Evolutionary conservation across 1,284 basidiomycete genomes (phyloP), one percentile per base, ranked within the genome.

Genomic region (Tylopilus orsonianus): DNA sequence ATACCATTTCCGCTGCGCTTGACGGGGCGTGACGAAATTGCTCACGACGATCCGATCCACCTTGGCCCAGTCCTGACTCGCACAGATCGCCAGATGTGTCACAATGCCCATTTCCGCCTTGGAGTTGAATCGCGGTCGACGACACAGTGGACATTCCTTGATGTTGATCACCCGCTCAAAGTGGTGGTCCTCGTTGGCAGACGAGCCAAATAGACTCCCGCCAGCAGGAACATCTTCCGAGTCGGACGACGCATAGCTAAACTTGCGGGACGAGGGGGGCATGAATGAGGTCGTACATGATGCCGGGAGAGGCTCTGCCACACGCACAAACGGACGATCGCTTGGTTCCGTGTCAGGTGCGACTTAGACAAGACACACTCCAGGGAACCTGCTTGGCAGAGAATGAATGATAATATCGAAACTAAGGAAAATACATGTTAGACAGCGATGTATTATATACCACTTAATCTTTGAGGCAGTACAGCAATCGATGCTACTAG

Each of bases 1-100:
- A 61, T 95, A 89, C 86, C 93, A 97, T 71, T 99, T 99, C 61
- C 96, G 78, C 71, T 97, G 95, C 45, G 97, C 96, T 71, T 99
- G 96, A 56, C 80, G 86, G 13, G 91, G 89, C 0, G 96, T 99
- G 2, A 98, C 95, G 59, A 93, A 99, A 62, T 94, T 96, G n/a
- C 88, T 85, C 14, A 95, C 93, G 24, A 95, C 83, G 54, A 97
- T 91, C 54, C 84, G 71, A 62, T 97, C 87, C 22, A 98, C 87
- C 48, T 87, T 80, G 27, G 80, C 83, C 93, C 94, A 97, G 66
- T 98, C 95, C 58, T 85, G 80, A 50, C 88, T 93, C 8, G 94
- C 94, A 61, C 96, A 99, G 4, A 97, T 83, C 1, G 95, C 95
- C 23, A 99, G 71, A 66, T 95, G 92, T 18, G 93, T 95, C 46